These are phyloP conservation scores for Astragalus glycyphyllos DNA, from an alignment of 306 rosid species.

Conservation along the genomic window DNA sequence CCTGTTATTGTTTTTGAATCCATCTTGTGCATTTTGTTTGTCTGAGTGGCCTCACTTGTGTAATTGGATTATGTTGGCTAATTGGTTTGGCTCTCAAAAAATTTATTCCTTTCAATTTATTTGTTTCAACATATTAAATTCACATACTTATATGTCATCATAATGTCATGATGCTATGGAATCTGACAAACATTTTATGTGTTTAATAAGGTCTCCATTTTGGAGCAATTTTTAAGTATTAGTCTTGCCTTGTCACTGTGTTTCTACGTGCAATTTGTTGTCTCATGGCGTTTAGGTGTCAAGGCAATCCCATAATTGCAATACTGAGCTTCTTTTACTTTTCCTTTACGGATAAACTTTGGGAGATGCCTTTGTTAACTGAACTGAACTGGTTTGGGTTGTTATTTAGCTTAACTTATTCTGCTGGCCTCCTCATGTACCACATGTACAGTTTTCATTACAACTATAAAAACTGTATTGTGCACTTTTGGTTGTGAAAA, in stretches of 20 bases:
- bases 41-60: not conserved
- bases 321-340: slow-evolving; percentile 29
- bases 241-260: not conserved
- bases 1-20: not conserved
- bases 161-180: not conserved
- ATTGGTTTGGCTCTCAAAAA: not conserved
- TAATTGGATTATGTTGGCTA: not conserved
- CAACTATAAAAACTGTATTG: not conserved
- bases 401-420: slow-evolving; percentile 18
- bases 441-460: not conserved
- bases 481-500: slow-evolving; percentile 33
- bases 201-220: slow-evolving; percentile 4
- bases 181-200: no score
- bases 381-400: slow-evolving; percentile 21
- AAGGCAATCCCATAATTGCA: slow-evolving; percentile 13
- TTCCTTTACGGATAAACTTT: slow-evolving; percentile 28
- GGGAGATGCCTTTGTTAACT: slow-evolving; percentile 16
- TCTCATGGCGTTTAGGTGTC: slow-evolving; percentile 12
- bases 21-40: not conserved
- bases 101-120: not conserved
- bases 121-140: slow-evolving; percentile 2
- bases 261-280: slow-evolving; percentile 15
- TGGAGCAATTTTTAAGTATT: slow-evolving; percentile 4
- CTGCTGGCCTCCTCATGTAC: slow-evolving; percentile 21
- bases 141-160: not conserved